A percentile compares a stretch with the other conserved stretches of the same genome.
phyloP scores from a whole-genome alignment of 345 rosid species.

The Tarenaya hassleriana region DNA sequence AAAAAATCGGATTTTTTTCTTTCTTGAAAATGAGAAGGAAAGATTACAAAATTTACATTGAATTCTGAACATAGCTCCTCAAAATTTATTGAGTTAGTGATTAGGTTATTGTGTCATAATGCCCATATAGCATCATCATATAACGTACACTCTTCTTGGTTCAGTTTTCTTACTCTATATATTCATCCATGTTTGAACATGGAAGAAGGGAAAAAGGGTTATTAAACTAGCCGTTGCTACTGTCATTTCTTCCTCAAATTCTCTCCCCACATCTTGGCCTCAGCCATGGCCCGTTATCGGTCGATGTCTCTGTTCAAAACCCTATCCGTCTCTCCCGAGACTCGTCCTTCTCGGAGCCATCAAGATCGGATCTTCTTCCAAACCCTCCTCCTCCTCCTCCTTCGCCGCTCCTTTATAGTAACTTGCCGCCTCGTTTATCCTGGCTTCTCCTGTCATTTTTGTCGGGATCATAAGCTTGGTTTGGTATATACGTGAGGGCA shows the following conservation, averaged over 20 bases:
- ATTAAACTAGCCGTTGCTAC: conserved; percentile 25
- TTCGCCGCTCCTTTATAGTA: conserved; percentile 54
- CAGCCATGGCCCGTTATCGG: conserved; percentile 88
- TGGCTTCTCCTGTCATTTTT: conserved; percentile 51
- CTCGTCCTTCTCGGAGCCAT: conserved; percentile 84
- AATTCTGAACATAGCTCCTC: too few species aligned
- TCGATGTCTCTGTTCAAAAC: conserved; percentile 65
- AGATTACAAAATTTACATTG: too few species aligned
- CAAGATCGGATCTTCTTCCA: conserved; percentile 64
- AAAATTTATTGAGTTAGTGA: too few species aligned
- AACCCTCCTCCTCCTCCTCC: conserved; percentile 52
- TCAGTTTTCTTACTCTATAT: too few species aligned
- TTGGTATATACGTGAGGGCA: conserved; percentile 84
- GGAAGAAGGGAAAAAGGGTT: conserved; percentile 13
- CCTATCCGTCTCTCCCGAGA: conserved; percentile 64
- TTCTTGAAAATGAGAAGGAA: too few species aligned
- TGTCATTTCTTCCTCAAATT: conserved; percentile 76
- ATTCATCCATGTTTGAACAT: conserved; percentile 15
- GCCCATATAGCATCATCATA: neutral
- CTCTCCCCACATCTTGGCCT: conserved; percentile 99
- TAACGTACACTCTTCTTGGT: conserved; percentile 24
- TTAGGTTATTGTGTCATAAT: too few species aligned
- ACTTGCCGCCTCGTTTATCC: conserved; percentile 51
- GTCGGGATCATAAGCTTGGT: conserved; percentile 71
- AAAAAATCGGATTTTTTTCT: too few species aligned